Base-by-base conservation (phyloP, 768 basidiomycete species). In the Dioszegia hungarica region DNA sequence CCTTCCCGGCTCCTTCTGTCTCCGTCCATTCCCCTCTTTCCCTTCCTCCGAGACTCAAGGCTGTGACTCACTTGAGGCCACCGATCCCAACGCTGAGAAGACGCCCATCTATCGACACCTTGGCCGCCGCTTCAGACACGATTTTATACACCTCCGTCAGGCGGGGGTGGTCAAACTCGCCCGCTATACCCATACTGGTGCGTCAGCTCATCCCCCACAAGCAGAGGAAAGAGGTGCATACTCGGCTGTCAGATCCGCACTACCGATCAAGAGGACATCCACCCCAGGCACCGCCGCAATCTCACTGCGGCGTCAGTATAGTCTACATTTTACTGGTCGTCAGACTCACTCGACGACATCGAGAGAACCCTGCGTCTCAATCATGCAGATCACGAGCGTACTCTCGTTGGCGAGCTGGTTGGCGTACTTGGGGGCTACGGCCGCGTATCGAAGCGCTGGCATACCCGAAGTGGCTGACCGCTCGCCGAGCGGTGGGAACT, bases 221-320 rank as follows among this genome's bases (percentile, higher is more conserved):
- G 8, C 12, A 41, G 11, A 47, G 49, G 40, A 17, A 14, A 31
- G 47, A 45, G 44, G 11, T 15, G 20, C 68, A 52, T 38, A 70
- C 68, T 70, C 68, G 17, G 40, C 34, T 8, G 62, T 63, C 38
- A 70, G 44, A 47, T 70, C 68, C 6, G 50, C 44, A 53, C 54
- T 36, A 12, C 68, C 68, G 40, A 70, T 61, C 4, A 70, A 33
- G 14, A 70, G 20, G 5, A 63, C 39, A 45, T 70, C 68, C 11
- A 70, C 57, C 15, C 68, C 68, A 12, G 57, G 55, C 6, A 70
- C 65, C n/a, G 68, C 68, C 9, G 68, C 68, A 31, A 70, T 70
- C 19, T 54, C 39, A 8, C 68, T 70, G 27, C 14, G n/a, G 10
- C n/a, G 36, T 55, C 31, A 43, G 48, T n/a, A n/a, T 31, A 10